These are phyloP conservation scores for Pythium guiyangense DNA, from an alignment of 352 stramenopile genomes.

Conservation along the genomic window DNA sequence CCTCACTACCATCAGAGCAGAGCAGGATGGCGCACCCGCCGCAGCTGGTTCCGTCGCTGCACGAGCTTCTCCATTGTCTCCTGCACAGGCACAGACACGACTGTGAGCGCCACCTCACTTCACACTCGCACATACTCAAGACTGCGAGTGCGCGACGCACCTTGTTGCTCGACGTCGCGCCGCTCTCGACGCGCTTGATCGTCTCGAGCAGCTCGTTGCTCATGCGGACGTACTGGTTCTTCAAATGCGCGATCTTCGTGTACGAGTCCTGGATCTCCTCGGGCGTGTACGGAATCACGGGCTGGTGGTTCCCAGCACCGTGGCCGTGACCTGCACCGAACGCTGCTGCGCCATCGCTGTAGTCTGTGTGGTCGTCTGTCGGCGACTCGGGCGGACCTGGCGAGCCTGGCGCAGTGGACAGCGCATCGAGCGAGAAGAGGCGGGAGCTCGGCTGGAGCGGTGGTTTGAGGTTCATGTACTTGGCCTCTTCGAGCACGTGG, in stretches of 20 bases:
- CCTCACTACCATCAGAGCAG: no score
- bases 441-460: slow-evolving; percentile 75
- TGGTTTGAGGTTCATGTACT: slow-evolving; percentile 82
- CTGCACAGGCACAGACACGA: slow-evolving; percentile 12
- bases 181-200: slow-evolving; percentile 44
- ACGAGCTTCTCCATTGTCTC: slow-evolving; percentile 47
- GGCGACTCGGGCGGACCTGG: slow-evolving; percentile 23
- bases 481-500: slow-evolving; percentile 76
- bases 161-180: slow-evolving; percentile 7
- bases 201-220: slow-evolving; percentile 55
- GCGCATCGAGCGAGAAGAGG: slow-evolving; percentile 58
- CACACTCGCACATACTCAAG: no score
- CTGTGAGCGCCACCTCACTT: neutral
- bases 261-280: slow-evolving; percentile 87
- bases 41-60: slow-evolving; percentile 63
- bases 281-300: slow-evolving; percentile 64
- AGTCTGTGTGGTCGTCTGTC: slow-evolving; percentile 48
- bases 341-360: slow-evolving; percentile 38
- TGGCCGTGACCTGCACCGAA: slow-evolving; percentile 22
- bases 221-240: slow-evolving; percentile 77
- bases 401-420: slow-evolving; percentile 29
- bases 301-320: slow-evolving; percentile 23
- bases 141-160: neutral
- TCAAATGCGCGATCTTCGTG: slow-evolving; percentile 74
- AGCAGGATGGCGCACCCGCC: slow-evolving; percentile 30